Evolutionary conservation across 345 rosid genomes (phyloP).

Genomic region (Brassica carinata): DNA sequence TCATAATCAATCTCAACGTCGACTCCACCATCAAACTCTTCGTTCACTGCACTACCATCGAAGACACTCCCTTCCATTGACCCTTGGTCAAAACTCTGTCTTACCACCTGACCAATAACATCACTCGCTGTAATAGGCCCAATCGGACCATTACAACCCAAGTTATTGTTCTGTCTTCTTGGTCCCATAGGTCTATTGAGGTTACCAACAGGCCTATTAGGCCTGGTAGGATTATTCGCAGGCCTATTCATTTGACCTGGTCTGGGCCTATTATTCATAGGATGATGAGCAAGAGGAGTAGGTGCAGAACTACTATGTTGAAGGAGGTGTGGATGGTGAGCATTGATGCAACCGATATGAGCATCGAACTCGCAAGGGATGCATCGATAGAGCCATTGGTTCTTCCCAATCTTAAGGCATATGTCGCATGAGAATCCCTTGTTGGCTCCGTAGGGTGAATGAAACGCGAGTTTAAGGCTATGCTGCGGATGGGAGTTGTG

Average conservation of each 20-base stretch:
- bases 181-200: constrained; percentile 5
- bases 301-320: constrained; percentile 39
- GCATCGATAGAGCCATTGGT: constrained; percentile 70
- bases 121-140: constrained; percentile 7
- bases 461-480: constrained; percentile 49
- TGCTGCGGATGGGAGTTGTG: constrained; percentile 51
- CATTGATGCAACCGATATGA: constrained; percentile 49
- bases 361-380: constrained; percentile 56
- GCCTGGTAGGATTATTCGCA: neutral
- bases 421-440: constrained; percentile 62
- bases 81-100: constrained; percentile 26
- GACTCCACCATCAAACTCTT: constrained; percentile 25
- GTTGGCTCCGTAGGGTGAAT: constrained; percentile 48
- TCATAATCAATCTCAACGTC: constrained; percentile 25
- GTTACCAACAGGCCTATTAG: neutral
- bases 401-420: constrained; percentile 47
- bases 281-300: constrained; percentile 11
- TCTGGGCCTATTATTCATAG: constrained; percentile 2
- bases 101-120: neutral
- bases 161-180: constrained; percentile 21
- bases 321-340: constrained; percentile 26
- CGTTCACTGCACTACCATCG: constrained; percentile 1
- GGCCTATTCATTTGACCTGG: neutral
- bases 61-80: constrained; percentile 17
- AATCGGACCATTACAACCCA: neutral